A percentile compares a stretch with the other conserved stretches of the same genome.
These are phyloP conservation scores for Xylaria sp. DNA, from an alignment of 2,329 filamentous ascomycete species.

Conservation along the genomic window DNA sequence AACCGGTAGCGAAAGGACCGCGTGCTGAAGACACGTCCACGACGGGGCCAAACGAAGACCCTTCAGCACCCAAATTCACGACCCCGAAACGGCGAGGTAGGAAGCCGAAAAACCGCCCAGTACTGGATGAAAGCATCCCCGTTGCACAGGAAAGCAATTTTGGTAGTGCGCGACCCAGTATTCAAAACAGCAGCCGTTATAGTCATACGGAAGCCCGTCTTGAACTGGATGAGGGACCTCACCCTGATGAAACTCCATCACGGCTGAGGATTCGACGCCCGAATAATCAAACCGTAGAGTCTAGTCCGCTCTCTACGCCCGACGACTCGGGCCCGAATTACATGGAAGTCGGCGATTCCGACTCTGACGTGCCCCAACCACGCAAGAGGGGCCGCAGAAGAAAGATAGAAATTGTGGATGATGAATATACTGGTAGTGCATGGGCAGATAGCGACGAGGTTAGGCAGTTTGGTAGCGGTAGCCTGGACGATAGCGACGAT, in stretches of 20 bases:
- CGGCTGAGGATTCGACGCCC: conserved; percentile 40
- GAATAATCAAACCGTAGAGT: conserved; percentile 38
- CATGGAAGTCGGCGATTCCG: conserved; percentile 38
- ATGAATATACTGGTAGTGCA: conserved; percentile 47
- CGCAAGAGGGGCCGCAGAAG: conserved; percentile 36
- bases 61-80: conserved; percentile 26
- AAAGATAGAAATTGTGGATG: conserved; percentile 42
- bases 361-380: conserved; percentile 39
- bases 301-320: conserved; percentile 48
- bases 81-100: conserved; percentile 45
- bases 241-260: conserved; percentile 38
- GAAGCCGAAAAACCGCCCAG: conserved; percentile 41
- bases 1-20: conserved; percentile 41
- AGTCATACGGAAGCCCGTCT: conserved; percentile 47
- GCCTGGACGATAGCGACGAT: conserved; percentile 42
- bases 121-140: conserved; percentile 12
- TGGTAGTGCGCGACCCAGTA: conserved; percentile 29
- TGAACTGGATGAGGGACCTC: conserved; percentile 43
- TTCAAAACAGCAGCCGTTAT: conserved; percentile 39
- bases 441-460: conserved; percentile 46
- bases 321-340: conserved; percentile 37
- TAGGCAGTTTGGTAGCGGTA: conserved; percentile 40
- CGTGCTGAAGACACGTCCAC: conserved; percentile 38
- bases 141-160: conserved; percentile 30
- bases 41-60: conserved; percentile 38